Evolutionary conservation across 495 filamentous ascomycete genomes (phyloP).

Genomic region (Aspergillus asperescens): DNA sequence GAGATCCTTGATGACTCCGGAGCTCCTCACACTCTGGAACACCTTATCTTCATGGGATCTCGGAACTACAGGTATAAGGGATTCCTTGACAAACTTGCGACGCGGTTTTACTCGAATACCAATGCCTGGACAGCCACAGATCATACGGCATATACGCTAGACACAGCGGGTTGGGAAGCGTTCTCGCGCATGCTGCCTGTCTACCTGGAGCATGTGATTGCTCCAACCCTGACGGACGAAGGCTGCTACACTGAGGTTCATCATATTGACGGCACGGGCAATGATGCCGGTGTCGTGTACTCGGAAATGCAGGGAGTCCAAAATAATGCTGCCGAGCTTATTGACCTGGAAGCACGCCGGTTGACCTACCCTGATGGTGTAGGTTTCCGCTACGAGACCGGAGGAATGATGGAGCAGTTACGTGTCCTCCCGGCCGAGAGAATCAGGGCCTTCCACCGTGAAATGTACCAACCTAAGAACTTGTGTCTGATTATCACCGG

Average conservation of each 20-base stretch:
- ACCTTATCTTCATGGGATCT: slow-evolving; percentile 96
- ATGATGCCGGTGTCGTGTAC: slow-evolving; percentile 97
- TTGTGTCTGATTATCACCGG: slow-evolving; percentile 85
- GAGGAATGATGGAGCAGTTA: slow-evolving; percentile 90
- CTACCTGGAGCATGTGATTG: slow-evolving; percentile 90
- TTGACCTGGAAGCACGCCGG: slow-evolving; percentile 71
- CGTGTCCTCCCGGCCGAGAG: slow-evolving; percentile 79
- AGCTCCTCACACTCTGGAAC: slow-evolving; percentile 91
- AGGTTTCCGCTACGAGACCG: slow-evolving; percentile 94
- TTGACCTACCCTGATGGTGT: slow-evolving; percentile 82
- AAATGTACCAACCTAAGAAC: slow-evolving; percentile 99
- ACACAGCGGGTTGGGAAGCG: slow-evolving; percentile 93
- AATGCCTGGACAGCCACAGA: slow-evolving; percentile 95
- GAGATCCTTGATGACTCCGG: slow-evolving; percentile 97
- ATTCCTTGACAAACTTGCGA: slow-evolving; percentile 87
- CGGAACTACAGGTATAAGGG: slow-evolving; percentile 93
- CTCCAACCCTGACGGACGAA: slow-evolving; percentile 87
- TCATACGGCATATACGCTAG: slow-evolving; percentile 93
- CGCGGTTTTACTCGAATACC: slow-evolving; percentile 84
- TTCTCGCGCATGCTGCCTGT: slow-evolving; percentile 92
- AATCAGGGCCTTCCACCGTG: slow-evolving; percentile 85
- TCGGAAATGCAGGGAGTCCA: slow-evolving; percentile 98
- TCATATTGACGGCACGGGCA: slow-evolving; percentile 85
- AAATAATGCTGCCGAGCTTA: slow-evolving; percentile 74
- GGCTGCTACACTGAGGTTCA: slow-evolving; percentile 94